phyloP scores from a whole-genome alignment of 805 yeast species.

The Isabelozyma gotoi region DNA sequence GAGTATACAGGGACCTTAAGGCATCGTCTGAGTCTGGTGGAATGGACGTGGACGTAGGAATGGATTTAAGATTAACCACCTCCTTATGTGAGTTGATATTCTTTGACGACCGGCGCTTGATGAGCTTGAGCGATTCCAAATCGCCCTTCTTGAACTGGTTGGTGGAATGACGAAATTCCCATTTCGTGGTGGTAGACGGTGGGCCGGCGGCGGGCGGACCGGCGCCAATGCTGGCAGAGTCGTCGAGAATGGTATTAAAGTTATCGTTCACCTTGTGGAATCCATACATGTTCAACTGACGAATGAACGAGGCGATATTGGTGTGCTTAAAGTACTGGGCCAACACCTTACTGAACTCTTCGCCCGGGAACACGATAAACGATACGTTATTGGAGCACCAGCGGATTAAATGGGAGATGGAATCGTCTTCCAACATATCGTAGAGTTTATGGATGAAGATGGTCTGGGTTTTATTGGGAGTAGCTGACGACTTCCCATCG shows the following conservation, averaged over 20 bases:
- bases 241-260: slow-evolving; percentile 29
- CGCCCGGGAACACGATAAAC: slow-evolving; percentile 80
- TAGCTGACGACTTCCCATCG: background rate
- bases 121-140: slow-evolving; percentile 64
- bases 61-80: slow-evolving; percentile 33
- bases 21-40: slow-evolving; percentile 1
- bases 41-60: slow-evolving; percentile 14
- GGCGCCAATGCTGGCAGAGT: slow-evolving; percentile 7
- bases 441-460: slow-evolving; percentile 85
- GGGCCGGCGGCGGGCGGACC: slow-evolving; percentile 1
- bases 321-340: slow-evolving; percentile 52
- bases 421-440: slow-evolving; percentile 81
- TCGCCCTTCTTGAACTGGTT: slow-evolving; percentile 82
- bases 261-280: slow-evolving; percentile 45
- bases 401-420: slow-evolving; percentile 75
- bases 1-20: background rate
- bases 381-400: slow-evolving; percentile 75
- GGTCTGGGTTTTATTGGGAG: slow-evolving; percentile 35
- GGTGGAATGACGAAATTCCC: slow-evolving; percentile 91
- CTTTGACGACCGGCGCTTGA: slow-evolving; percentile 70
- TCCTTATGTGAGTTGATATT: slow-evolving; percentile 39
- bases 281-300: slow-evolving; percentile 47
- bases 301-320: slow-evolving; percentile 42
- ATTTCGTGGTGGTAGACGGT: slow-evolving; percentile 30
- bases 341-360: slow-evolving; percentile 78